A percentile compares a stretch with the other conserved stretches of the same genome.
These are phyloP conservation scores for Aspergillus sp. DNA, from an alignment of 2,329 filamentous ascomycete genomes.

Conservation along the genomic window DNA sequence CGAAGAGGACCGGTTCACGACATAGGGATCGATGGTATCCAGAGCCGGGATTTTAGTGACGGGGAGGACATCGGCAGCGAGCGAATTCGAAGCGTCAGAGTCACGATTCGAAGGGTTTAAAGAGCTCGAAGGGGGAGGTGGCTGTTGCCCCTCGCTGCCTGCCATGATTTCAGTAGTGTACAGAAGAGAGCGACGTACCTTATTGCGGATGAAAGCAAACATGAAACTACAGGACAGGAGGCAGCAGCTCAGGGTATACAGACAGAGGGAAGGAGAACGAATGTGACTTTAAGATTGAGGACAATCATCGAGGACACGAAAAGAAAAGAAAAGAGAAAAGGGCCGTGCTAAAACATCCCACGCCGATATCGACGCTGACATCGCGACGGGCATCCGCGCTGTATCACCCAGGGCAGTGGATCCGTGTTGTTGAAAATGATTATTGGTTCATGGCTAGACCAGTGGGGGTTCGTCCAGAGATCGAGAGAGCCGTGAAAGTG, in stretches of 20 bases:
- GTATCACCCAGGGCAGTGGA: conserved; percentile 9
- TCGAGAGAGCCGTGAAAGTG: too few species aligned
- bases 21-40: conserved; percentile 19
- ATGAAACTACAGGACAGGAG: neutral
- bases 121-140: neutral
- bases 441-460: neutral
- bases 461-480: neutral
- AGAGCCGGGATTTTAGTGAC: conserved; percentile 20
- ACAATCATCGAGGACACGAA: neutral
- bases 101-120: neutral
- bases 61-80: conserved; percentile 8
- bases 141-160: conserved; percentile 8
- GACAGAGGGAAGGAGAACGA: too few species aligned
- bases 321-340: neutral
- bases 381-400: conserved; percentile 4
- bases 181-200: conserved; percentile 6
- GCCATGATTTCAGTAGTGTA: conserved; percentile 10
- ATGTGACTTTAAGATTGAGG: neutral
- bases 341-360: neutral
- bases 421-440: neutral
- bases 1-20: conserved; percentile 1
- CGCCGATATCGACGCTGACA: conserved; percentile 8
- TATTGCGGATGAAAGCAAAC: conserved; percentile 1
- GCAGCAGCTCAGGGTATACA: too few species aligned
- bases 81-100: neutral